These are phyloP conservation scores for Larix sibirica DNA, from an alignment of 83 land plant species.

Conservation along the genomic window DNA sequence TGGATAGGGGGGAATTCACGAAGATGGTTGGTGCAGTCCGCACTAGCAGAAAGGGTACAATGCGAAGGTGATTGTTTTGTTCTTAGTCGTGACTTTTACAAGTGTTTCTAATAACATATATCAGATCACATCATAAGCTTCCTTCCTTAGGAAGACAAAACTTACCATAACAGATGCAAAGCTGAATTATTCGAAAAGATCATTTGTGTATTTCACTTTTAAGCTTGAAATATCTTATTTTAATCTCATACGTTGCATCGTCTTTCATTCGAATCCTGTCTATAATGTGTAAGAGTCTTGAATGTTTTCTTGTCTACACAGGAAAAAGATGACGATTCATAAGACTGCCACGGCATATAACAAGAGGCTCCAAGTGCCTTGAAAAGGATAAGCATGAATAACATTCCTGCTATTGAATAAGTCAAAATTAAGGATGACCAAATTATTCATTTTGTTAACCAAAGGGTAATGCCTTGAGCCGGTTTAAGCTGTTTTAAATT, in stretches of 20 bases:
- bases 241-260: neutral
- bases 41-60: too few relatives aligned
- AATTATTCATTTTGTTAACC: constrained; percentile 42
- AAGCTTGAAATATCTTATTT: neutral
- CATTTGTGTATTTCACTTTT: neutral
- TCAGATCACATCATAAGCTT: neutral
- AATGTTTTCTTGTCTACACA: constrained; percentile 9
- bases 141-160: neutral
- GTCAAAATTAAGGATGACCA: constrained; percentile 46
- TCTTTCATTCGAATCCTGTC: neutral
- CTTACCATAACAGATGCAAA: neutral
- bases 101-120: neutral
- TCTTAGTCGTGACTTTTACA: neutral
- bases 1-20: too few relatives aligned
- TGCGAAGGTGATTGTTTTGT: constrained; percentile 31
- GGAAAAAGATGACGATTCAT: too few relatives aligned
- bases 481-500: too few relatives aligned
- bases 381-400: neutral
- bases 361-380: too few relatives aligned
- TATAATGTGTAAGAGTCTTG: neutral
- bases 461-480: constrained; percentile 19
- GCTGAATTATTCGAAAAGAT: neutral
- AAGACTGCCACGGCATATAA: too few relatives aligned
- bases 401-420: constrained; percentile 44
- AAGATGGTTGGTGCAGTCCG: too few relatives aligned